Conservation (phyloP, 208 protist species). For the Balamuthia mandrillaris region DNA sequence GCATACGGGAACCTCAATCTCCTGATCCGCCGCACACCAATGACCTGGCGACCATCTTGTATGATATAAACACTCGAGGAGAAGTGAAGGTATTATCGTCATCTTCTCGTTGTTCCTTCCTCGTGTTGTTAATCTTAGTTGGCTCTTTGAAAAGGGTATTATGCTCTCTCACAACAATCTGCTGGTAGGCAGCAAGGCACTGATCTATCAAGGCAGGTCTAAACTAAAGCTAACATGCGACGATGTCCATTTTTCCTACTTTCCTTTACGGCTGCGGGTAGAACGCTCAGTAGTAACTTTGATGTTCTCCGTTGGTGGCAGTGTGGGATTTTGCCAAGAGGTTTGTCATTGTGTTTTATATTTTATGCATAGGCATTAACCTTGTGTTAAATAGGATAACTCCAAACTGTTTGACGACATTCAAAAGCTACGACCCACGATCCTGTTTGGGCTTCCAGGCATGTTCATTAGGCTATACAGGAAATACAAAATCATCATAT, state of each 20-base stretch:
- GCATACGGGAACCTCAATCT: not conserved
- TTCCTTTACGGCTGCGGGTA: constrained; percentile 79
- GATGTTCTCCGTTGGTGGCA: constrained; percentile 45
- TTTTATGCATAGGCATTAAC: not conserved
- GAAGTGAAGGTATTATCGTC: not conserved
- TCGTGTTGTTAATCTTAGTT: not conserved
- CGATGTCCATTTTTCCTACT: constrained; percentile 70
- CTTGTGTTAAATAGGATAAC: constrained; percentile 39
- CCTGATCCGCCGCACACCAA: not conserved
- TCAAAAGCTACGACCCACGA: constrained; percentile 67
- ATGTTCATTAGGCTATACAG: constrained; percentile 74
- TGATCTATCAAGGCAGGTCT: not conserved
- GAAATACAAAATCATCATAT: constrained; percentile 44
- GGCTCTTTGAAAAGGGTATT: not conserved
- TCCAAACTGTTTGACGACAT: constrained; percentile 71
- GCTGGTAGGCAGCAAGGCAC: not conserved
- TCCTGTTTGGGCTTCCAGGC: constrained; percentile 71
- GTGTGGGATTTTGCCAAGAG: constrained; percentile 69
- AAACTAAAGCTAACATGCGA: constrained; percentile 5
- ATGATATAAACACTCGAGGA: constrained; percentile 20
- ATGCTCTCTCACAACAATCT: constrained; percentile 19
- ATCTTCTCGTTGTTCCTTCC: not conserved
- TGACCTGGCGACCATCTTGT: constrained; percentile 1
- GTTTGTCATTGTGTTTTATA: constrained; percentile 2
- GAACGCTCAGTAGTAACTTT: constrained; percentile 54